Percentiles rank a stretch among this genome's conserved stretches.
phyloP scores from a whole-genome alignment of 805 yeast genomes.

The Komagataella ulmi region DNA sequence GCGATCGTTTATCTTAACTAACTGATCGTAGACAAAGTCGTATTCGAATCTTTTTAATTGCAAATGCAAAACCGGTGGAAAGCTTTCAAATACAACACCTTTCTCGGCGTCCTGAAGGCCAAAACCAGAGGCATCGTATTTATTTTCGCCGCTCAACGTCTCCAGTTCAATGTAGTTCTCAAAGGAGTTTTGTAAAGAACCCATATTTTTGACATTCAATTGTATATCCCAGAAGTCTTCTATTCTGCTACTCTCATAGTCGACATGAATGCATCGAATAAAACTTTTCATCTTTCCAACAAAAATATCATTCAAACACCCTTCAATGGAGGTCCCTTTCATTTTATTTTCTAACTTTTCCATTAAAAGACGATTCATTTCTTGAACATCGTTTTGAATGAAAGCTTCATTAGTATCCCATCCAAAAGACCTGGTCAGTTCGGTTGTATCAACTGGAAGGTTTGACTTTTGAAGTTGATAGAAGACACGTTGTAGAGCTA shows the following conservation, averaged over 20 bases:
- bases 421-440: constrained; percentile 85
- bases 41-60: constrained; percentile 93
- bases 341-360: constrained; percentile 82
- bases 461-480: constrained; percentile 64
- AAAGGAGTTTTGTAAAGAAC: constrained; percentile 62
- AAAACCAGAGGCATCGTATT: constrained; percentile 79
- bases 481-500: constrained; percentile 80
- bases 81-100: constrained; percentile 82
- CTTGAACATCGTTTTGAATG: constrained; percentile 97
- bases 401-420: constrained; percentile 96
- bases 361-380: constrained; percentile 88
- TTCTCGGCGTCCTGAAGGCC: constrained; percentile 95
- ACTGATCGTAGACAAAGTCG: constrained; percentile 77
- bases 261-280: constrained; percentile 84
- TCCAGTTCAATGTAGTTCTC: constrained; percentile 82
- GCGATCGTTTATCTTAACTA: constrained; percentile 85
- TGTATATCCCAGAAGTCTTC: constrained; percentile 99
- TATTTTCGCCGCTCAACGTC: constrained; percentile 86
- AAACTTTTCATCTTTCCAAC: constrained; percentile 96
- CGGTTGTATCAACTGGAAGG: constrained; percentile 72
- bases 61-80: constrained; percentile 87
- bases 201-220: constrained; percentile 77
- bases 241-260: constrained; percentile 79
- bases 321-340: constrained; percentile 79
- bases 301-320: constrained; percentile 64